Conservation (phyloP, 1,284 basidiomycete genomes). For the Lentinula novae-zelandiae region DNA sequence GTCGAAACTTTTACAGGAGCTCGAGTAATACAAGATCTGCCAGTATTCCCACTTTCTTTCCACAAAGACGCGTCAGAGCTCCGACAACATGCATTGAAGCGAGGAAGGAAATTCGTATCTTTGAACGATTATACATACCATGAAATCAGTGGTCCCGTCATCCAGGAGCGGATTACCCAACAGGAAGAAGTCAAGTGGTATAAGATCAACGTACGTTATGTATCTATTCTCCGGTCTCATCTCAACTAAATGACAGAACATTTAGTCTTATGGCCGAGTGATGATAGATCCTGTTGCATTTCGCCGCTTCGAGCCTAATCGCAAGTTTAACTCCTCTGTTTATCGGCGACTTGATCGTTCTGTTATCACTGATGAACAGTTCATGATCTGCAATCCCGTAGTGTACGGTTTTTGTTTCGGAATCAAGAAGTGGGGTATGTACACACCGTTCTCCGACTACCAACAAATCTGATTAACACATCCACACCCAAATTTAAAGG, state of each 20-base stretch:
- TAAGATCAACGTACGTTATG: neutral
- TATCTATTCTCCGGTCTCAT: neutral
- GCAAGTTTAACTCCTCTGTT: constrained; percentile 18
- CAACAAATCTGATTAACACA: neutral
- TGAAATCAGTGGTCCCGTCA: neutral
- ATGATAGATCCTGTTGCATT: constrained; percentile 28
- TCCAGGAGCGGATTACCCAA: neutral
- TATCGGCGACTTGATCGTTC: constrained; percentile 15
- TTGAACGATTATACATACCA: neutral
- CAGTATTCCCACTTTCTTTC: constrained; percentile 21
- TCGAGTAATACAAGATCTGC: constrained; percentile 21
- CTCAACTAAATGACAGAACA: neutral
- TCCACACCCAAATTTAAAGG: constrained; percentile 14
- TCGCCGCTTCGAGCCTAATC: constrained; percentile 20
- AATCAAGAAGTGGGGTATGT: constrained; percentile 27
- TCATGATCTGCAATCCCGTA: constrained; percentile 25
- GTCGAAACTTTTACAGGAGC: constrained; percentile 21
- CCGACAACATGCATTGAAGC: constrained; percentile 12
- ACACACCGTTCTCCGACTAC: neutral
- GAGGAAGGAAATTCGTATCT: constrained; percentile 18
- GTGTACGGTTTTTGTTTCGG: constrained; percentile 27
- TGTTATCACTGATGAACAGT: constrained; percentile 24
- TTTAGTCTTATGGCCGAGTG: constrained; percentile 24
- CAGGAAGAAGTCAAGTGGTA: neutral
- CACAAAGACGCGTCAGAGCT: constrained; percentile 16